phyloP scores from a whole-genome alignment of 768 basidiomycete genomes.

The Hydnomerulius pinastri region DNA sequence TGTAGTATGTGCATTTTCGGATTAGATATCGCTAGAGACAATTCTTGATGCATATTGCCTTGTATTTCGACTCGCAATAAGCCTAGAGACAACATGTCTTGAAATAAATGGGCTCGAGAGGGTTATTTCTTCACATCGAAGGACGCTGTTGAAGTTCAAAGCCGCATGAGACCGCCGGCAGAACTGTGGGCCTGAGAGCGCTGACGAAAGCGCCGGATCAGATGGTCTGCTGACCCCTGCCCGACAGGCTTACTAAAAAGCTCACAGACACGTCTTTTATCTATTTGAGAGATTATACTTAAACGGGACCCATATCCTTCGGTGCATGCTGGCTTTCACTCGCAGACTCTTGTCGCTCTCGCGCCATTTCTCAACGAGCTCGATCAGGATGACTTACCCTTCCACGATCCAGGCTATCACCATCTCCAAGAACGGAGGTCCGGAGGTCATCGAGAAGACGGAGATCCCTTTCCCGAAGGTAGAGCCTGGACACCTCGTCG shows the following conservation, averaged over 20 bases:
- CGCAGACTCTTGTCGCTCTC: constrained; percentile 25
- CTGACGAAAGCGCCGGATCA: not conserved
- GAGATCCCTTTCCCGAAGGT: constrained; percentile 67
- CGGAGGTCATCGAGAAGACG: constrained; percentile 74
- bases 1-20: no score
- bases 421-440: constrained; percentile 70
- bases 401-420: constrained; percentile 68
- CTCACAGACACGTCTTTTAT: not conserved
- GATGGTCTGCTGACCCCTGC: no score
- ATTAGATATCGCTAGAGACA: no score
- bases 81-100: no score
- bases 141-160: no score
- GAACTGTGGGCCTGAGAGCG: no score
- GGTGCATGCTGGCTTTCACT: constrained; percentile 9
- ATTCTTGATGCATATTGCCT: no score
- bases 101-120: no score
- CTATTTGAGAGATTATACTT: not conserved
- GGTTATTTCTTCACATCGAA: no score
- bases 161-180: no score
- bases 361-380: constrained; percentile 32
- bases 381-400: constrained; percentile 53
- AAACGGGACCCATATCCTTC: not conserved
- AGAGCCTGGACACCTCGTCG: constrained; percentile 58
- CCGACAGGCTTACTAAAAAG: constrained; percentile 6
- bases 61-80: no score